Evolutionary conservation across 257 asterid genomes (phyloP), one percentile per base, ranked within the genome.

Genomic region (Rauvolfia tetraphylla): DNA sequence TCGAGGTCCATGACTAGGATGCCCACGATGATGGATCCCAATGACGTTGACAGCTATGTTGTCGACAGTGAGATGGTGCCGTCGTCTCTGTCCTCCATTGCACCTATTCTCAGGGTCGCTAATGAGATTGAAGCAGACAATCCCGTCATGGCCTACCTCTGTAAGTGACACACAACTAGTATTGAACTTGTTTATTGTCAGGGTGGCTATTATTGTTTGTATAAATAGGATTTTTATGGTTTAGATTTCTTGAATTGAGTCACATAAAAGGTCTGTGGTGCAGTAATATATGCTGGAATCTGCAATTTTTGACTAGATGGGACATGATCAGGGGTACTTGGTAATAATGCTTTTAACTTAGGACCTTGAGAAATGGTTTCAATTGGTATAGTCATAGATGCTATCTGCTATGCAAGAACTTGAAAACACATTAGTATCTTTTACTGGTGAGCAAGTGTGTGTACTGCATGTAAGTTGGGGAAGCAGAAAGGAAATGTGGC

Each of bases 1-100:
- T 89, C 97, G 12, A 80, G 91, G 86, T 83, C 89, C 78, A 63
- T 88, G 38, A 76, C 91, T 15, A 88, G 88, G 84, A 83, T 86
- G 18, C 88, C 92, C n/a, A 86, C 96, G 5, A 87, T 85, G 90
- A 81, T 84, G 78, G 98, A 92, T 77, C 87, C 85, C 17, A 82
- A 81, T n/a, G 96, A 89, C 15, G 79, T 62, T 10, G 97, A 91
- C 68, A 82, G 79, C 54, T 81, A 76, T 44, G 88, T 92, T 63
- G 88, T 89, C 1, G 96, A 92, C 77, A 95, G 99, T 76, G 99
- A 95, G 87, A 84, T 86, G 41, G 99, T 95, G 85, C 99, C 99
- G 15, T 91, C 97, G 25, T 88, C 99, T 1, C 83, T 95, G 84
- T 95, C 96, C 7, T 73, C 87, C 63, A 85, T 95, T 57, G 96